Evolutionary conservation across 768 basidiomycete genomes (phyloP).

Genomic region (Russula earlei): DNA sequence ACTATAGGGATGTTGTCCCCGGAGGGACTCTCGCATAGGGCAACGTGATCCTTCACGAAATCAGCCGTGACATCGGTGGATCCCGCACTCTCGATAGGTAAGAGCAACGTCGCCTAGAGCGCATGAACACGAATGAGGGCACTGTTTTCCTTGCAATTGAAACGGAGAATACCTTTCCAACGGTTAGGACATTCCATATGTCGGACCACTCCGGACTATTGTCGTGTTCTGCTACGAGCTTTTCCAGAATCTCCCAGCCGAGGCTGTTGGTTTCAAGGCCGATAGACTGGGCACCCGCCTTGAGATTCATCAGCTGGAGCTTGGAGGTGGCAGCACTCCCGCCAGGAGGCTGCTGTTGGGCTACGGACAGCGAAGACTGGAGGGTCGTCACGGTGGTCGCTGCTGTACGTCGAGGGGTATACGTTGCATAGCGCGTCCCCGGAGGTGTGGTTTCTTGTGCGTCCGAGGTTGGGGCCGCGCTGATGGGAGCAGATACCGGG

Average conservation of each 20-base stretch:
- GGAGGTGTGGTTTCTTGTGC: conserved; percentile 17
- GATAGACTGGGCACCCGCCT: conserved; percentile 57
- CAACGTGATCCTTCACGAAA: conserved; percentile 76
- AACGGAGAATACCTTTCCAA: conserved; percentile 47
- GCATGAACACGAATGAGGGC: neutral
- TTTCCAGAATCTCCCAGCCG: conserved; percentile 75
- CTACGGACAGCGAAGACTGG: conserved; percentile 30
- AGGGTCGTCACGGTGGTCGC: conserved; percentile 38
- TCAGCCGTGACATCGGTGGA: conserved; percentile 56
- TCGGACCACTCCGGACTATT: conserved; percentile 56
- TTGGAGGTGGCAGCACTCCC: conserved; percentile 53
- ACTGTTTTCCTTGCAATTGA: neutral
- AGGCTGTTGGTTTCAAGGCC: conserved; percentile 55
- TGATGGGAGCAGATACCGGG: conserved; percentile 24
- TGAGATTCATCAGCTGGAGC: conserved; percentile 64
- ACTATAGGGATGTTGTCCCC: conserved; percentile 44
- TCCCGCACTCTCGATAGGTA: conserved; percentile 55
- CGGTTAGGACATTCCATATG: conserved; percentile 53
- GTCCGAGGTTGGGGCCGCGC: conserved; percentile 16
- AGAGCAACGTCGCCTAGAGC: conserved; percentile 63
- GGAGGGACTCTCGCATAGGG: conserved; percentile 48
- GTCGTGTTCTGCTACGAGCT: conserved; percentile 44
- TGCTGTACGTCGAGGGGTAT: conserved; percentile 55
- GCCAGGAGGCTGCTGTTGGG: conserved; percentile 38
- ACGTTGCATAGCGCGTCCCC: conserved; percentile 56